These are phyloP conservation scores for Phylloporus arenicola DNA, from an alignment of 768 basidiomycete genomes.

Conservation along the genomic window DNA sequence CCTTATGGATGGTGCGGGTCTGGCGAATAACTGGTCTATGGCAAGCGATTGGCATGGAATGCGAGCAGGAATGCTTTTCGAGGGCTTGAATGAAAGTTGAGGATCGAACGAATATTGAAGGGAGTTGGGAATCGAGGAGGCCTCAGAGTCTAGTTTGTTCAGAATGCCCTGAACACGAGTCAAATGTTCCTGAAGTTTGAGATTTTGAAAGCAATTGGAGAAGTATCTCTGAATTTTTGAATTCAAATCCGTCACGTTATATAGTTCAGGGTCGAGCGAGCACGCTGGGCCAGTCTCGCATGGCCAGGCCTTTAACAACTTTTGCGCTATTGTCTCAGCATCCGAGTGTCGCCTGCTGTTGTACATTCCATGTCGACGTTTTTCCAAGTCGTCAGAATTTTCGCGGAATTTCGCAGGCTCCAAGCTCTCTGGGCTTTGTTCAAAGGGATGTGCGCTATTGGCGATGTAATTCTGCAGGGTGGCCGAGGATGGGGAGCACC, in stretches of 20 bases:
- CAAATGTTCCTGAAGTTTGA: background rate
- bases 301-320: background rate
- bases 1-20: background rate
- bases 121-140: too few relatives aligned
- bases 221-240: background rate
- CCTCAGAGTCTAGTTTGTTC: background rate
- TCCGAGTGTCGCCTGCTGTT: background rate
- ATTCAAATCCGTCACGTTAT: background rate
- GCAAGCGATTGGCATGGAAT: background rate
- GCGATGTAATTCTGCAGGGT: background rate
- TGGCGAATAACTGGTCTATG: background rate
- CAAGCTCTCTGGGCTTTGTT: background rate
- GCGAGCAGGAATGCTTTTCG: background rate
- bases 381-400: background rate
- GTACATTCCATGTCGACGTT: background rate
- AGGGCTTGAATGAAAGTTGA: background rate
- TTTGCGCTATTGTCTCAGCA: background rate
- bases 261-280: background rate
- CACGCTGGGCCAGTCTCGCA: background rate
- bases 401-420: background rate
- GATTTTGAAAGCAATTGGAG: background rate
- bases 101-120: background rate
- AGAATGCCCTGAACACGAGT: background rate
- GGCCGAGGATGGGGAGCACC: background rate
- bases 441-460: background rate